These are phyloP conservation scores for Begonia peltatifolia DNA, from an alignment of 306 rosid species.

Conservation along the genomic window DNA sequence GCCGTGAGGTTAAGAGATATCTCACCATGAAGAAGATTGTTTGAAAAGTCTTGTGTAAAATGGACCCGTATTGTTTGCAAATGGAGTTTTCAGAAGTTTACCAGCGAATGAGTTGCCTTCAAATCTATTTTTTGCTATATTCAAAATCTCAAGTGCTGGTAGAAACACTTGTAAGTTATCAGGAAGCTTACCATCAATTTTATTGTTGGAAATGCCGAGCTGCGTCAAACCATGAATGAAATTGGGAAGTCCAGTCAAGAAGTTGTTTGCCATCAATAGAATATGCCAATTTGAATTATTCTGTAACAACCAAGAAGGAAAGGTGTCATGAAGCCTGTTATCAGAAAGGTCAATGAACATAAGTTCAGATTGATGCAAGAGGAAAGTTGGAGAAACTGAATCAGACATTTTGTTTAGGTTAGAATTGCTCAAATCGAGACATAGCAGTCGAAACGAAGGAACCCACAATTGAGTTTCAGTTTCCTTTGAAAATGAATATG, in stretches of 20 bases:
- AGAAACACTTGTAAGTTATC: constrained; percentile 7
- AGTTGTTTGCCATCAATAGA: constrained; percentile 1
- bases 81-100: background rate
- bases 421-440: background rate
- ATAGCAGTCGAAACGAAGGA: constrained; percentile 15
- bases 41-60: constrained; percentile 6
- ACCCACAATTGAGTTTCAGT: constrained; percentile 9
- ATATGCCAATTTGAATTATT: constrained; percentile 12
- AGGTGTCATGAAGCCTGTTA: constrained; percentile 9
- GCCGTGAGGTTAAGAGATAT: background rate
- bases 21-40: constrained; percentile 8
- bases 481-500: background rate
- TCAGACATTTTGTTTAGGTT: constrained; percentile 4
- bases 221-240: background rate
- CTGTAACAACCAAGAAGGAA: constrained; percentile 17
- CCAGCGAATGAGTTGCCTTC: constrained; percentile 8
- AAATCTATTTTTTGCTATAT: constrained; percentile 6
- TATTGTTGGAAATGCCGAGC: constrained; percentile 6
- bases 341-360: background rate
- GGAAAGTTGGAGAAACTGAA: constrained; percentile 8
- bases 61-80: background rate
- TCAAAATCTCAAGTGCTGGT: background rate
- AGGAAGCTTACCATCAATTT: constrained; percentile 10
- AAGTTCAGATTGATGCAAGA: constrained; percentile 8
- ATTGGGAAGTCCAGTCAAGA: constrained; percentile 4